Percentiles rank a stretch among this genome's conserved stretches.
phyloP scores from a whole-genome alignment of 495 filamentous ascomycete genomes.

The Geopyxis carbonaria region DNA sequence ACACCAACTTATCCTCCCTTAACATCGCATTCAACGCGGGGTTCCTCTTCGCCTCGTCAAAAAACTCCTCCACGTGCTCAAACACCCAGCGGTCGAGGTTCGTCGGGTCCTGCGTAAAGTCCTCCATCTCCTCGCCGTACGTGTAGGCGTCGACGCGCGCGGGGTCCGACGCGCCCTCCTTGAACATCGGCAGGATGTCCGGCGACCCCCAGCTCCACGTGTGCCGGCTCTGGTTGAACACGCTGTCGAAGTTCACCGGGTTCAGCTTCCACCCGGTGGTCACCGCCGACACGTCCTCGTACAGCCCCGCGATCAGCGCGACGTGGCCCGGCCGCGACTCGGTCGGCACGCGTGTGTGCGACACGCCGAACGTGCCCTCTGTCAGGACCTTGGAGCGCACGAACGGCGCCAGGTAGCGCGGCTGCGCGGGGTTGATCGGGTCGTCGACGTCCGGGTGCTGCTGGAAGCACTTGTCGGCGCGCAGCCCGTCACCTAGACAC shows the following conservation, averaged over 20 bases:
- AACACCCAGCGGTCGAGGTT: constrained; percentile 90
- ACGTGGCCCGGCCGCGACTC: constrained; percentile 97
- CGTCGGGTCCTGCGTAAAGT: constrained; percentile 64
- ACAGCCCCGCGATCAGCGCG: constrained; percentile 89
- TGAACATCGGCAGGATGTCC: constrained; percentile 95
- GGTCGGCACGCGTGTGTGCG: constrained; percentile 92
- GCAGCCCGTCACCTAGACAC: constrained; percentile 82
- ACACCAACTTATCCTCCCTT: constrained; percentile 71
- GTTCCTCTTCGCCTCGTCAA: constrained; percentile 60
- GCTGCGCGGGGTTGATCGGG: constrained; percentile 38
- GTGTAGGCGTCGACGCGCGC: constrained; percentile 68
- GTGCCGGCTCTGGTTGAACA: constrained; percentile 91
- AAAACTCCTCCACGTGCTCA: constrained; percentile 74
- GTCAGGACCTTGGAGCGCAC: constrained; percentile 72
- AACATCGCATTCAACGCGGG: constrained; percentile 57
- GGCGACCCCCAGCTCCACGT: constrained; percentile 99
- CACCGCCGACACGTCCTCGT: constrained; percentile 95
- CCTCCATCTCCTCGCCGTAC: constrained; percentile 73
- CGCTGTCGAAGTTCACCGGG: constrained; percentile 94
- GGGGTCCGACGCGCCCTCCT: constrained; percentile 66
- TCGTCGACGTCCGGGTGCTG: constrained; percentile 78
- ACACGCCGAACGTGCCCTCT: constrained; percentile 95
- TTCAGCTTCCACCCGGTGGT: constrained; percentile 98
- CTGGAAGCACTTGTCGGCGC: constrained; percentile 97
- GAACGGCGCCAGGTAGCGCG: constrained; percentile 71